phyloP scores from a whole-genome alignment of 164 flowering plant species.

The Santalum album region DNA sequence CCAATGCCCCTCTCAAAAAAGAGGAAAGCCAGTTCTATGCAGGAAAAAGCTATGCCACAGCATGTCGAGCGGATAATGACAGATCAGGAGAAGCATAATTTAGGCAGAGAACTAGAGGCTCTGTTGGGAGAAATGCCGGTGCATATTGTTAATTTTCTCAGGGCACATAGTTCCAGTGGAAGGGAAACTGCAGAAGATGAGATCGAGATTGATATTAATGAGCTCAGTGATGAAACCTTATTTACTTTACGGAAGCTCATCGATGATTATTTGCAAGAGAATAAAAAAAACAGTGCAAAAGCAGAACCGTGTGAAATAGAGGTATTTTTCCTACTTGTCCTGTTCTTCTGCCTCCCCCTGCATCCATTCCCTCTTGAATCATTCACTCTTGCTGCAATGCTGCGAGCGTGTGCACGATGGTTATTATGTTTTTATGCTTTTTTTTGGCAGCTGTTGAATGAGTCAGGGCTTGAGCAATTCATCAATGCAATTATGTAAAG shows the following conservation, averaged over 20 bases:
- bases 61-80: slow-evolving; percentile 34
- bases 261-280: slow-evolving; percentile 52
- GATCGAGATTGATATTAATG: slow-evolving; percentile 78
- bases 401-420: neutral
- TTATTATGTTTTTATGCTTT: neutral
- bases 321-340: neutral
- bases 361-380: slow-evolving; percentile 18
- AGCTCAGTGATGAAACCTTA: slow-evolving; percentile 60
- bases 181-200: slow-evolving; percentile 53
- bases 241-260: slow-evolving; percentile 54
- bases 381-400: neutral
- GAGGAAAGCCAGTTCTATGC: slow-evolving; percentile 26
- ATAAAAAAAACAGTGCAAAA: slow-evolving; percentile 27
- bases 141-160: slow-evolving; percentile 56
- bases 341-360: neutral
- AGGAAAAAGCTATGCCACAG: slow-evolving; percentile 22
- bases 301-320: slow-evolving; percentile 33
- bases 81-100: slow-evolving; percentile 45
- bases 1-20: slow-evolving; percentile 28
- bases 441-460: slow-evolving; percentile 45
- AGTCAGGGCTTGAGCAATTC: slow-evolving; percentile 57
- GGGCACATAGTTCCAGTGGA: slow-evolving; percentile 33
- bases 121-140: slow-evolving; percentile 53
- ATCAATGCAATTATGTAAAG: slow-evolving; percentile 49
- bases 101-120: slow-evolving; percentile 53